A percentile compares a stretch with the other conserved stretches of the same genome.
Conservation (phyloP, 345 rosid species). For the Brassica nigra region DNA sequence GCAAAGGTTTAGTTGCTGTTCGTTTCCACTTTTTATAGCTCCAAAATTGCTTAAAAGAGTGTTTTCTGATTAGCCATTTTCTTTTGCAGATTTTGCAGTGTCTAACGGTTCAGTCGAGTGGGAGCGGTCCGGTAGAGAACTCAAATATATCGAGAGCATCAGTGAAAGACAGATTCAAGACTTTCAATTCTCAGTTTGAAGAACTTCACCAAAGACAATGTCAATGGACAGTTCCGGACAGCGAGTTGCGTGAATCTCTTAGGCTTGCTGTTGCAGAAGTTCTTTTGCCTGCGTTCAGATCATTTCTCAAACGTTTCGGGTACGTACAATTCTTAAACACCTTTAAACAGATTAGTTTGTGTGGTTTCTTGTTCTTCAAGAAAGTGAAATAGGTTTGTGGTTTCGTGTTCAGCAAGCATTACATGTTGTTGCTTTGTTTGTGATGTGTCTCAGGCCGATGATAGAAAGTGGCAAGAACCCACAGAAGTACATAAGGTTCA, state of each 20-base stretch:
- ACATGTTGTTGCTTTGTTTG: background rate
- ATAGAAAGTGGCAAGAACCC: constrained; percentile 89
- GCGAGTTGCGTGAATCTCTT: constrained; percentile 85
- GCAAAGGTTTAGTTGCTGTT: constrained; percentile 60
- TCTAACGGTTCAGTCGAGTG: constrained; percentile 65
- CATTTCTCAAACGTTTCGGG: constrained; percentile 89
- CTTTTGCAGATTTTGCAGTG: constrained; percentile 85
- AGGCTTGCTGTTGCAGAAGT: constrained; percentile 98
- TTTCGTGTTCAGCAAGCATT: background rate
- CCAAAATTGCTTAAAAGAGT: background rate
- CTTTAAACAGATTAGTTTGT: constrained; percentile 4
- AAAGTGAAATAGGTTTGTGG: background rate
- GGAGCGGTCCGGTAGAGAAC: constrained; percentile 40
- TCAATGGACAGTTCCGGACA: constrained; percentile 98
- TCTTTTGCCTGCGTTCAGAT: constrained; percentile 91
- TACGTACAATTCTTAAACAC: constrained; percentile 9
- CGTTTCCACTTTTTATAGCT: background rate
- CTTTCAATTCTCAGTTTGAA: constrained; percentile 82
- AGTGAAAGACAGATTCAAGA: constrained; percentile 91
- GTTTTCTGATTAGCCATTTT: background rate
- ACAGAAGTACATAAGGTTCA: constrained; percentile 73
- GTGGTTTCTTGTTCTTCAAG: constrained; percentile 7
- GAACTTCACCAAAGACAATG: constrained; percentile 92
- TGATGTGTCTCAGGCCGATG: constrained; percentile 60
- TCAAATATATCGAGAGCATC: constrained; percentile 66